Percentiles rank a stretch among this genome's conserved stretches.
Evolutionary conservation across 106 monocot species (phyloP).

Genomic region (Dendrobium officinale): DNA sequence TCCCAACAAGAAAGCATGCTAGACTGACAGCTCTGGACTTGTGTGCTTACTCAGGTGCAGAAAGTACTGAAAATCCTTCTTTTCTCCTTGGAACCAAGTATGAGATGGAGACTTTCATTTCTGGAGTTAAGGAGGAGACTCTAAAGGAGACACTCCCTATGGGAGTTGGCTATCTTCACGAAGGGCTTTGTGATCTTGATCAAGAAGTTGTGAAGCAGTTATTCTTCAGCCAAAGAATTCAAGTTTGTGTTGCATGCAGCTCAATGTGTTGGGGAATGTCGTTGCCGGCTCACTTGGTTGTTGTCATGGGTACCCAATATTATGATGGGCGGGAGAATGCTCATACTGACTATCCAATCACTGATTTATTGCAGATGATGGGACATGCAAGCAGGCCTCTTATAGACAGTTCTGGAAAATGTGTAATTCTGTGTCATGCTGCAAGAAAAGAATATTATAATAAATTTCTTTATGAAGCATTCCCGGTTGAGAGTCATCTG

Average conservation of each 20-base stretch:
- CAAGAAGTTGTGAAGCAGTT: constrained; percentile 72
- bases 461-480: constrained; percentile 97
- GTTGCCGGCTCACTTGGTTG: constrained; percentile 78
- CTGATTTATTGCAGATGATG: constrained; percentile 98
- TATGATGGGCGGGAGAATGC: constrained; percentile 82
- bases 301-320: constrained; percentile 98
- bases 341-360: constrained; percentile 92
- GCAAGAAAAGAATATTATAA: constrained; percentile 96
- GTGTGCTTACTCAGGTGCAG: constrained; percentile 65
- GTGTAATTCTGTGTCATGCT: constrained; percentile 93
- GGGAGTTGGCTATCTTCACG: constrained; percentile 93
- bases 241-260: constrained; percentile 80
- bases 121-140: constrained; percentile 61
- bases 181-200: constrained; percentile 71
- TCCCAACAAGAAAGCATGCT: constrained; percentile 93
- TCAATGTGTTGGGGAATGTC: constrained; percentile 92
- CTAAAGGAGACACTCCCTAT: constrained; percentile 51
- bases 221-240: constrained; percentile 78
- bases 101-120: constrained; percentile 55
- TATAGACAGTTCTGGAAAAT: constrained; percentile 81
- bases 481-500: constrained; percentile 96
- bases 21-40: constrained; percentile 80
- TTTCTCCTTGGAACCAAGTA: constrained; percentile 61
- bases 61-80: constrained; percentile 45
- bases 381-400: constrained; percentile 97